Conservation (phyloP, 257 asterid species). For the Asclepias syriaca region DNA sequence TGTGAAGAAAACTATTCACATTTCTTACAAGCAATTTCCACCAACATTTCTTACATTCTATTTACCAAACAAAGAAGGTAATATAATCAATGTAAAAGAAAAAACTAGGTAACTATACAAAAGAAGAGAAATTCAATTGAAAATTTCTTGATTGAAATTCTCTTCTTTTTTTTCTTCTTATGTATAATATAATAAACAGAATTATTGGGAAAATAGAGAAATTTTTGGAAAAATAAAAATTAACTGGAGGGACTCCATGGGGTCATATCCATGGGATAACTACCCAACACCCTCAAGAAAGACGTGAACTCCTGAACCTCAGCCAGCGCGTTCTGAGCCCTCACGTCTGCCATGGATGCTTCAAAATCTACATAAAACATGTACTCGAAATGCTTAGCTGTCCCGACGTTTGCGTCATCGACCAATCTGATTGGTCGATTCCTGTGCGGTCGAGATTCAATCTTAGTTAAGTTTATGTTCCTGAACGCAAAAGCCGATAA, state of each 20-base stretch:
- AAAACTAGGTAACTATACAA: neutral
- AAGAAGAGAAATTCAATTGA: constrained; percentile 1
- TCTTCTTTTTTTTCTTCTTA: neutral
- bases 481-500: constrained; percentile 81
- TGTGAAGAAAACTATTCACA: constrained; percentile 3
- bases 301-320: constrained; percentile 93
- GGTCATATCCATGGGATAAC: constrained; percentile 94
- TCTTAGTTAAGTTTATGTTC: constrained; percentile 69
- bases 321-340: constrained; percentile 86
- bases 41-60: constrained; percentile 3
- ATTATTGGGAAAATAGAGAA: neutral
- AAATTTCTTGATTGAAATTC: neutral
- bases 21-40: neutral
- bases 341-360: constrained; percentile 83
- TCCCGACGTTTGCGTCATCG: constrained; percentile 60
- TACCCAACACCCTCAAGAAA: constrained; percentile 80
- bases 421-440: constrained; percentile 61
- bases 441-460: constrained; percentile 82
- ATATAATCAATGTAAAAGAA: neutral
- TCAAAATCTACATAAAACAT: constrained; percentile 81
- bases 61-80: constrained; percentile 6
- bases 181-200: neutral
- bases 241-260: constrained; percentile 63
- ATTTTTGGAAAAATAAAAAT: neutral
- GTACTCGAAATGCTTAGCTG: constrained; percentile 80